Base-by-base conservation (phyloP, 106 monocot species). In the Narthecium ossifragum region DNA sequence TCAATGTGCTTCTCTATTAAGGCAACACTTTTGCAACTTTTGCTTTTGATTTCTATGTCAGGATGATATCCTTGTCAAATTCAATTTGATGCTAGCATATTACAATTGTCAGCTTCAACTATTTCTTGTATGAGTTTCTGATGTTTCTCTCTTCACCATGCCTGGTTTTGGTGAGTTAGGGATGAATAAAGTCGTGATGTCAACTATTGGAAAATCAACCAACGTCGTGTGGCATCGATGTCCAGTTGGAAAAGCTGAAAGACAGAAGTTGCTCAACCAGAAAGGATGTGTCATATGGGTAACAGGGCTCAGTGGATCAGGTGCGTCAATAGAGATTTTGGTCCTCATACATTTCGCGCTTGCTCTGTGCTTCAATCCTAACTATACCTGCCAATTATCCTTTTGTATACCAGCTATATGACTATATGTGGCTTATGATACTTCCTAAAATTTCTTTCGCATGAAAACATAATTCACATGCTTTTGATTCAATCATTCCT, bases 221-320 rank as follows among this genome's bases (percentile, higher is more conserved):
- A 82, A 82, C 48, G 73, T 82, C 21, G 53, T 68, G 43, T 82
- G 82, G 82, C 77, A 82, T 55, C 64, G 77, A 24, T 82, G 82
- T 40, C 65, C 57, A 4, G 61, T 82, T 43, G 76, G 82, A 28
- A 77, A 73, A 55, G 48, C 56, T 34, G 82, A 82, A 39, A 77
- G 73, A 8, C 77, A 82, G 31, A 73, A 65, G 25, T 69, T 82
- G 61, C 65, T 82, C 5, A 59, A 62, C 12, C 82, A 82, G 51
- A 82, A 73, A 38, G 82, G 82, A 65, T 82, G 82, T 69, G 82
- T 82, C 10, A 65, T 82, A 50, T 82, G 82, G 82, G 77, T 82
- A 22, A 82, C 82, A 29, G 82, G 82, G 29, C 73, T 82, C 60
- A 82, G 82, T 43, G 82, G 82, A 31, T 82, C 82, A 69, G 82